Conservation (phyloP, 2,329 filamentous ascomycete species). For the Fusarium odoratissimum region DNA sequence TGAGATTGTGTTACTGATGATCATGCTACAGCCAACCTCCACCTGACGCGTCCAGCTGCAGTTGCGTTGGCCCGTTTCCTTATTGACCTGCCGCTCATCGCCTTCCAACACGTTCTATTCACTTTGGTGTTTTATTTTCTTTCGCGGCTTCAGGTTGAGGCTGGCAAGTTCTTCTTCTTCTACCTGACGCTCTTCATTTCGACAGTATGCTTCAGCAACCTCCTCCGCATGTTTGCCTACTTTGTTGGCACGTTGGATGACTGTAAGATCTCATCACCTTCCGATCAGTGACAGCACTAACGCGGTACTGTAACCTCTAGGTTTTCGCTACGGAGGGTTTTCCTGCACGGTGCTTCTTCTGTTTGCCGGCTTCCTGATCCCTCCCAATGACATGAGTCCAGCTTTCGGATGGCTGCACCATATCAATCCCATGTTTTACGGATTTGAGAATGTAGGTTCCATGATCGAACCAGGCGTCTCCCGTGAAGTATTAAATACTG, state of each 20-base stretch:
- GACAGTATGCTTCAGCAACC: not conserved
- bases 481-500: accelerated
- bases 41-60: not conserved
- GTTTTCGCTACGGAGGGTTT: not conserved
- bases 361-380: not conserved
- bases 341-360: not conserved
- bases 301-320: not conserved
- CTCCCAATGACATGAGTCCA: not conserved
- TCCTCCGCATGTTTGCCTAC: not conserved
- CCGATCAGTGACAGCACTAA: not conserved
- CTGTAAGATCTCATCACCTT: not conserved
- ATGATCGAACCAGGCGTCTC: accelerated
- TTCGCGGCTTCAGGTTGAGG: not conserved
- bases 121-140: not conserved
- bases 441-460: not conserved
- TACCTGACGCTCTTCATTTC: not conserved
- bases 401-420: not conserved
- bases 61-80: not conserved
- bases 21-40: not conserved
- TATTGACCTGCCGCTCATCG: not conserved
- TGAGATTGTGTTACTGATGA: not conserved
- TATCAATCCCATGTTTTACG: not conserved
- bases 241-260: not conserved
- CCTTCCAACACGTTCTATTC: not conserved
- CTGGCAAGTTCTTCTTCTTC: not conserved